Conservation (phyloP, 805 yeast species). For the Barnettozyma populi region DNA sequence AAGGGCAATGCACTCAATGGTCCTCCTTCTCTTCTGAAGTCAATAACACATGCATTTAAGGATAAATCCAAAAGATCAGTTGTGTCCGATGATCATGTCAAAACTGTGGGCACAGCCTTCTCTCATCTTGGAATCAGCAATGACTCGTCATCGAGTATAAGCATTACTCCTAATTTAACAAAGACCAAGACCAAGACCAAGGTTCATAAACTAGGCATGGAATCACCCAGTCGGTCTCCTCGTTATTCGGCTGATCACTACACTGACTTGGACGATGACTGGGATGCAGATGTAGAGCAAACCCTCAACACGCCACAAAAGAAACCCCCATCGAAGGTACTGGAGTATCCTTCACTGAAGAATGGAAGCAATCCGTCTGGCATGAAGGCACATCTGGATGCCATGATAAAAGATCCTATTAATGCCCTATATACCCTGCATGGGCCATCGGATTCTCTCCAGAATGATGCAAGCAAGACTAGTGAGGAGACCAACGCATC, state of each 20-base stretch:
- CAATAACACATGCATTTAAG: constrained; percentile 24
- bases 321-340: constrained; percentile 19
- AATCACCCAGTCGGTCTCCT: constrained; percentile 17
- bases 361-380: constrained; percentile 12
- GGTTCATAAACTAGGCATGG: constrained; percentile 3
- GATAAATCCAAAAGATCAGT: constrained; percentile 25
- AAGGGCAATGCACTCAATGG: constrained; percentile 52
- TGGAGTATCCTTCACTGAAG: constrained; percentile 25
- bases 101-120: constrained; percentile 50
- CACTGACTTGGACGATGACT: constrained; percentile 81
- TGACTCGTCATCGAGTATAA: constrained; percentile 14
- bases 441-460: constrained; percentile 36
- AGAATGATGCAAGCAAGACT: constrained; percentile 38
- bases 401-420: constrained; percentile 25
- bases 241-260: constrained; percentile 34
- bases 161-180: constrained; percentile 11
- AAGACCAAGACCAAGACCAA: constrained; percentile 9
- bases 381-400: constrained; percentile 18
- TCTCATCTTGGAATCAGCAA: constrained; percentile 44
- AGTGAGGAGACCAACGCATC: constrained; percentile 53
- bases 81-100: constrained; percentile 29
- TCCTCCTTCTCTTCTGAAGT: constrained; percentile 28
- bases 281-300: constrained; percentile 75
- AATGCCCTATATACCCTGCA: constrained; percentile 34
- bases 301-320: constrained; percentile 25